Evolutionary conservation across 306 rosid species (phyloP), one percentile per base, ranked within the genome.

Genomic region (Cicer cuneatum): DNA sequence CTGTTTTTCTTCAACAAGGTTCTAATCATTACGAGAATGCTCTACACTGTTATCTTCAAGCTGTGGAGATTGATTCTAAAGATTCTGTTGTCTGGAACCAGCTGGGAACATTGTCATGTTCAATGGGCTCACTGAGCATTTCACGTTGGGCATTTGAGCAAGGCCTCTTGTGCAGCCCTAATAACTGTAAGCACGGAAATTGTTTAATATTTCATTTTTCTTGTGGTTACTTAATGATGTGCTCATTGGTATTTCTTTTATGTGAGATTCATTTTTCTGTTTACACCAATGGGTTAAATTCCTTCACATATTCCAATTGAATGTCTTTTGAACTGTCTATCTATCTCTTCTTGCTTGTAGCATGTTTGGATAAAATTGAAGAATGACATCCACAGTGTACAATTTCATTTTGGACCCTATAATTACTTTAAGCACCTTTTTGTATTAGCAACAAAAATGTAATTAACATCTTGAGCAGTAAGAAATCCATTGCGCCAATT

Each of bases 101-200:
- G 89, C 90, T 94, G 62, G 98, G 97, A 78, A 91, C 97, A 40
- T 83, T 94, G 73, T 91, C 98, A 35, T 91, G 97, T 86, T 91
- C 93, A 21, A 94, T 90, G 96, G 96, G 97, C 14, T 73, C 79
- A 40, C 80, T 91, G 72, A 91, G 96, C 82, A 87, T 91, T 73
- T 91, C 98, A 57, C 98, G 98, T 68, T 94, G 98, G 98, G 98
- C 97, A 78, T 94, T 91, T 80, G 98, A 94, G 87, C 97, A 94
- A 83, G 98, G 98, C 78, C 96, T 94, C 65, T 65, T 79, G 57
- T 94, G 98, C 75, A 94, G 98, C 87, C 98, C 98, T 65, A 94
- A 90, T 82, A 94, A 94, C 85, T 94, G 98, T 94, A 84, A 88
- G 93, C 72, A 81, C 79, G 70, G 52, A 33, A 48, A 33, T 60